Conservation (phyloP, 2,329 filamentous ascomycete genomes). For the Colletotrichum sojae region DNA sequence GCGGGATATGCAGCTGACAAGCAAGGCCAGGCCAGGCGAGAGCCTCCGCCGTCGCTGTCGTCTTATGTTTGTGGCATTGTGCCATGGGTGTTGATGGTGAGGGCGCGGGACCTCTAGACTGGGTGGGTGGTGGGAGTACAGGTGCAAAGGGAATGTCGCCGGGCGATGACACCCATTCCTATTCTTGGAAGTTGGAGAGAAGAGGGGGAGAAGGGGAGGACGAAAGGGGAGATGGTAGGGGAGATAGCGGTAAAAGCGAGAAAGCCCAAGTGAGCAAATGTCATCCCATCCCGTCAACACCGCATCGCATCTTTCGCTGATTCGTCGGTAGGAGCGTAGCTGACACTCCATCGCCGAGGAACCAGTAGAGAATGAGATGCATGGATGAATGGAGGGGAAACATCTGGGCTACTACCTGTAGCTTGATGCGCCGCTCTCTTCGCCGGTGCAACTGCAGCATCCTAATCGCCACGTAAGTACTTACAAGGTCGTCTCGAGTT, state of each 20-base stretch:
- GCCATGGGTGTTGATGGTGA: too few species aligned
- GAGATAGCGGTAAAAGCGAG: conserved; percentile 28
- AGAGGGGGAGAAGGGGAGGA: conserved; percentile 25
- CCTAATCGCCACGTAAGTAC: neutral
- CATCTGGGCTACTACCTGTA: neutral
- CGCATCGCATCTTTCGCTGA: neutral
- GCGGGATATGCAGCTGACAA: conserved; percentile 20
- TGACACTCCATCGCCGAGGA: conserved; percentile 8
- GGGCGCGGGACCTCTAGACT: conserved; percentile 1
- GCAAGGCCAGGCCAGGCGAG: conserved; percentile 5
- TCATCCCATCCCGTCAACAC: conserved; percentile 6
- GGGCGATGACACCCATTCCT: conserved; percentile 19
- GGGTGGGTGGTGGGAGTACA: neutral
- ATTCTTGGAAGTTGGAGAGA: conserved; percentile 26
- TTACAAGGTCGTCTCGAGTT: neutral
- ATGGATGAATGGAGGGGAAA: too few species aligned
- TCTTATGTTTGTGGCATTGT: conserved; percentile 23
- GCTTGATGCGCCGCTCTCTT: neutral
- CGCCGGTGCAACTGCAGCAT: conserved; percentile 19
- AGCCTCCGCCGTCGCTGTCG: neutral
- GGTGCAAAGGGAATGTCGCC: neutral
- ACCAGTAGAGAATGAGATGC: neutral
- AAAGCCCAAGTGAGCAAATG: neutral
- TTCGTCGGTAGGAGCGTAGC: conserved; percentile 1
- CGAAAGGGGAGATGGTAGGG: too few species aligned